Base-by-base conservation (phyloP, 306 rosid species). In the Dalbergia cochinchinensis region DNA sequence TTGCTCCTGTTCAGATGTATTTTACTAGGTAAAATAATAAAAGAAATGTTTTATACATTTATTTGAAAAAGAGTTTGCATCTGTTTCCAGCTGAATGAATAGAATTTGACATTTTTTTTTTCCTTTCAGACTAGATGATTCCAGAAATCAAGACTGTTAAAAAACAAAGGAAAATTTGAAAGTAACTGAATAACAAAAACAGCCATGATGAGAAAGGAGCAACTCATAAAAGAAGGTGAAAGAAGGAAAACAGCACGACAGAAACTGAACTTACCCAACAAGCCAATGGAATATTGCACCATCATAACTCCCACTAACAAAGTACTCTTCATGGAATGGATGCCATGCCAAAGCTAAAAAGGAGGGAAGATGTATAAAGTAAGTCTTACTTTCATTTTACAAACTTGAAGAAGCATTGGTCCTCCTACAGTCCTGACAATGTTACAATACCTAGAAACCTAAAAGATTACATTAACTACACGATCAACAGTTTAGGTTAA, bases 261-360 rank as follows among this genome's bases (percentile, higher is more conserved):
- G 74, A 74, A 80, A 69, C 41, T 4, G 1, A 71, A 74, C 13
- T 78, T 95, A 95, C 99, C 99, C 98, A 53, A 95, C 99, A 91
- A 93, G 93, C 99, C 97, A 95, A 87, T 95, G 99, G 85, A 88
- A 95, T 69, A 95, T 90, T 81, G 99, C 93, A 78, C 99, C 99
- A 42, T 95, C 98, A 77, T 73, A 91, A 86, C 98, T 95, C 86
- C 99, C 99, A 70, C 99, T 95, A 72, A 93, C 99, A 85, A 95
- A 95, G 89, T 95, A 91, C 83, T 95, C 98, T 79, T 95, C 99
- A 77, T 95, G 99, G 80, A 93, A 95, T 8, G 99, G 99, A 85
- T 95, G 99, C 99, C 99, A 95, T 45, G 98, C 98, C 92, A 91
- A 79, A 78, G 99, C 98, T 95, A 15, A 19, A 54, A 54, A 54